Evolutionary conservation across 1,284 basidiomycete species (phyloP), one percentile per base, ranked within the genome.

Genomic region (Rhodotorula mucilaginosa): DNA sequence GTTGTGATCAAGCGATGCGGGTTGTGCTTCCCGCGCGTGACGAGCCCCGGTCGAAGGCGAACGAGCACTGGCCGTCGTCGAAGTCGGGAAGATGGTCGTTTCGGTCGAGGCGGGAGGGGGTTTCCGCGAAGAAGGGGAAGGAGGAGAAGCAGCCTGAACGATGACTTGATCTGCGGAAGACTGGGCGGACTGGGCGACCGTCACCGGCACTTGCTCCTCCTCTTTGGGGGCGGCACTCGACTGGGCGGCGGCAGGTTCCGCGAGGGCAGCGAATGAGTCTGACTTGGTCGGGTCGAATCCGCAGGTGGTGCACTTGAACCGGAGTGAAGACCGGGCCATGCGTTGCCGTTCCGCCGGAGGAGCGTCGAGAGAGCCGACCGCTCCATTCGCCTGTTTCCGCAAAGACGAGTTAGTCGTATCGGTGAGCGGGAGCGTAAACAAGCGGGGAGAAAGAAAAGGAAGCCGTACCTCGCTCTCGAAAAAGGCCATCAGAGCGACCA

Each of bases 351-450:
- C 93, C 12, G 86, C 84, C 39, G 86, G 81, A 12, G 91, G 89
- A 77, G 89, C 89, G 78, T 96, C 91, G 60, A 97, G 85, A 4
- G 92, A 92, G 7, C 93, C 94, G 52, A 97, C 89, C 21, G 93
- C 93, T 48, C 89, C 88, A n/a, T 93, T 89, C 31, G 92, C 89
- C 78, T 94, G 61, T 29, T 19, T 16, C 39, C 39, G 34, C 34
- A 44, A 31, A 19, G 15, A 44, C 6, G 7, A 49, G 47, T 31
- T 8, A 16, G 12, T 61, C 15, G 49, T 26, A 16, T 29, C 15
- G 58, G 58, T 10, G 12, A 5, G 19, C 4, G n/a, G 18, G 8
- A 3, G 7, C 15, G 7, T 5, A 44, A 44, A 44, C 1, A 44
- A 44, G 10, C 10, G 12, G n/a, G n/a, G 18, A 5, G 13, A 21